Evolutionary conservation across 148 eudicot genomes (phyloP), one percentile per base, ranked within the genome.

Genomic region (Diospyros lotus): DNA sequence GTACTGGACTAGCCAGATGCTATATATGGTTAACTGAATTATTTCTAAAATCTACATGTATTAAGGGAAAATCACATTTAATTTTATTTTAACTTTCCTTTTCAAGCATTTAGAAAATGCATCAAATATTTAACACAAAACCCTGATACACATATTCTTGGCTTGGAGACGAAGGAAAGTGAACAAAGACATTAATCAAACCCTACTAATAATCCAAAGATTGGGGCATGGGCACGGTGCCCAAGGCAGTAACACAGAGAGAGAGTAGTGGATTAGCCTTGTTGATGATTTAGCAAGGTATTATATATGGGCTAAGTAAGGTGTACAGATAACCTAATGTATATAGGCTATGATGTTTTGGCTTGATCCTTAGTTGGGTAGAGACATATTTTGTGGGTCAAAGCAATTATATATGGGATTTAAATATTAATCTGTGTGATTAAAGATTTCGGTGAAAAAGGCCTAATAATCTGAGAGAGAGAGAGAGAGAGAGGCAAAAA

Each of bases 371-470:
- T 79, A 78, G 28, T 48, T 78, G 81, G 71, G 28, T 78, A 58
- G 39, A 14, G 80, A 79, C 82, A 79, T 48, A 50, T 54, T 68
- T 55, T 42, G 72, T 75, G 81, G 81, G 77, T 76, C 85, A 62
- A 75, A 78, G 65, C 69, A 71, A 54, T 50, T 76, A 59, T 70
- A 60, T 38, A 40, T 38, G 13, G 66, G 41, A 64, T 42, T 72
- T 60, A 75, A 77, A 51, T 52, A 58, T 67, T n/a, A 28, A 2
- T n/a, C 59, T 69, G 78, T 3, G 3, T 65, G 10, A 38, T 65
- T 55, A 18, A 70, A 42, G 28, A 54, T 48, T 60, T 79, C 48
- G 54, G 74, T 67, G 69, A 68, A 60, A 73, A 66, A 8, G 28
- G 42, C 18, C 45, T 41, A 28, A 72, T 41, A 69, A 68, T 43